Evolutionary conservation across 2,329 filamentous ascomycete species (phyloP), one percentile per base, ranked within the genome.

Genomic region (Colletotrichum lindemuthianum): DNA sequence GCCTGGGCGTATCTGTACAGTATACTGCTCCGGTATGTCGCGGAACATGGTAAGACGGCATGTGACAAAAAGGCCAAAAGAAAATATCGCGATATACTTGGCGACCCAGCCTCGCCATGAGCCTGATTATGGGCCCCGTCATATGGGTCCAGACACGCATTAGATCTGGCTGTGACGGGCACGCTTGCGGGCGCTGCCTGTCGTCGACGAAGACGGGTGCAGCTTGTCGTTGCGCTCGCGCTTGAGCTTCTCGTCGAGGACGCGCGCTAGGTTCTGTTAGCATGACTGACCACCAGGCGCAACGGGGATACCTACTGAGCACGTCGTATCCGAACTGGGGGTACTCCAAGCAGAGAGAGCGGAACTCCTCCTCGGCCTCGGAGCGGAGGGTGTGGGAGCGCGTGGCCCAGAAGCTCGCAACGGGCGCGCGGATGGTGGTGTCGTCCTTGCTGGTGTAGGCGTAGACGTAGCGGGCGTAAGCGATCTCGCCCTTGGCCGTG

Each of bases 311-410:
- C 34, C 45, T 82, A 92, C 88, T 93, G 65, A 97, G 86, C 60
- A 98, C 92, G 77, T 97, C 94, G 81, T 94, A 97, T 73, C 91
- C 91, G 75, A 97, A 97, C 74, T 96, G 91, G 15, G 94, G 94
- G 75, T 90, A 93, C 79, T 97, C 92, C 75, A 97, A 80, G 79
- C 94, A 97, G 78, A 97, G 87, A 49, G 85, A 77, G 75, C 90
- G 88, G 86, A 97, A 97, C 78, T 96, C 92, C 7, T 87, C 85
- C 77, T 96, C 92, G 41, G 93, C 92, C 78, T 97, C 92, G 77
- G 94, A 86, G 15, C 94, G 90, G 68, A 97, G 81, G 11, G 92
- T 89, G 79, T 96, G 93, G 64, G 87, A 90, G 66, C 92, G 85
- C 50, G 87, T 90, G 6, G 93, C 93, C 93, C 93, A 97, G 82